These are phyloP conservation scores for Boehmeria nivea DNA, from an alignment of 306 rosid genomes.

Conservation along the genomic window DNA sequence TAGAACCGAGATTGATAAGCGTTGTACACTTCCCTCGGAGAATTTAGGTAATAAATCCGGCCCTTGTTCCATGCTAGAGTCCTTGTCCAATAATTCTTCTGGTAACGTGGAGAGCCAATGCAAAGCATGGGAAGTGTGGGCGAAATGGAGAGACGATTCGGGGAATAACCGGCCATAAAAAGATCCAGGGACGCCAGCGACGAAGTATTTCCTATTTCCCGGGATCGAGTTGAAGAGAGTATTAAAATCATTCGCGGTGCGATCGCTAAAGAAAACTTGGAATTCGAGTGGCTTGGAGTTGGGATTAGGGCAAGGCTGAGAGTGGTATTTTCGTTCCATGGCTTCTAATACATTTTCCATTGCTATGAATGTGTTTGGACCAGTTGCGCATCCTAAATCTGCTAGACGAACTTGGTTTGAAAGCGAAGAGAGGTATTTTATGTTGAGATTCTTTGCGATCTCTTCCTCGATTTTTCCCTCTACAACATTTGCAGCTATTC, in stretches of 20 bases:
- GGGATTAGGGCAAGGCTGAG: not conserved
- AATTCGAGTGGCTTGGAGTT: constrained; percentile 8
- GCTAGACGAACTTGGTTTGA: constrained; percentile 27
- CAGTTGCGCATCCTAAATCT: constrained; percentile 49
- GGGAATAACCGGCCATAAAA: constrained; percentile 20
- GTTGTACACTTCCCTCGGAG: constrained; percentile 1
- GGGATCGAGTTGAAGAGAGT: constrained; percentile 17
- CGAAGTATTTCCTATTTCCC: constrained; percentile 9
- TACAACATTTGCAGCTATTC: constrained; percentile 18
- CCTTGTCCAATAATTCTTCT: constrained; percentile 3
- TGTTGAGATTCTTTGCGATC: constrained; percentile 29
- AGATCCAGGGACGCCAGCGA: constrained; percentile 19
- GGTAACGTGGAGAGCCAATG: constrained; percentile 23
- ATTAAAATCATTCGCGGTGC: constrained; percentile 20
- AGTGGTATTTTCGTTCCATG: constrained; percentile 21
- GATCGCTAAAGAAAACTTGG: constrained; percentile 23
- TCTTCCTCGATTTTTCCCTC: constrained; percentile 25
- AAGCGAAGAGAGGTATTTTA: constrained; percentile 7
- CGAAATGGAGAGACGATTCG: constrained; percentile 8
- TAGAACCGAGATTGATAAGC: constrained; percentile 7
- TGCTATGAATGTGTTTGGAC: constrained; percentile 34
- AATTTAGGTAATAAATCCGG: constrained; percentile 7
- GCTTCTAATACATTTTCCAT: constrained; percentile 26
- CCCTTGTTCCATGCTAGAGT: constrained; percentile 22
- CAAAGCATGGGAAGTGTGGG: constrained; percentile 17